Evolutionary conservation across 2,329 filamentous ascomycete genomes (phyloP), one percentile per base, ranked within the genome.

Genomic region (Cyphellophora attinorum): DNA sequence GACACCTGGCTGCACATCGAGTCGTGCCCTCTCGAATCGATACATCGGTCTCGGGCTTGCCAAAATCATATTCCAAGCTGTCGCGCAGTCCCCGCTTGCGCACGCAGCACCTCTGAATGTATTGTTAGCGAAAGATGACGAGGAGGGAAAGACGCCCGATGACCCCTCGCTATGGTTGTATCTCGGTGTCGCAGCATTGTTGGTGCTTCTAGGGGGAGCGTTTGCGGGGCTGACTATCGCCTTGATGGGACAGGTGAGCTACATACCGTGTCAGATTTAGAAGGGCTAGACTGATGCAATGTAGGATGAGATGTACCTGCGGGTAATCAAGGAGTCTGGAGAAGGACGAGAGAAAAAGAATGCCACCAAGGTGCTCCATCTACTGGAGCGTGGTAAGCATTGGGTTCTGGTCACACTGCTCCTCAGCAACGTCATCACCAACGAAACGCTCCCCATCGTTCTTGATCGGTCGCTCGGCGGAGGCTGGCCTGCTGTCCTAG

Each of bases 361-460:
- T 54, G 91, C 91, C 1, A 74, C 73, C 37, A 80, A 76, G 45
- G 91, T 98, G 8, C 70, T 91, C 48, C 70, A 76, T 28, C 67
- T 98, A 17, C 64, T 98, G 37, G 77, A 85, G 45, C 81, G 75
- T 50, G 91, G 91, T 51, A 98, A 98, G 59, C 91, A 98, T 60
- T 98, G 91, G 91, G 89, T 98, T 13, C 68, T 98, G 38, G 91
- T 98, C 35, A 96, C 91, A 3, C 65, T 98, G 16, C 72, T 98
- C 5, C 68, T 98, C 37, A 86, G 86, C 58, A 98, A 98, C 58
- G 91, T 98, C 54, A 93, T 98, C 51, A 93, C 93, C 46, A 96
- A 98, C 59, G 91, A 96, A 62, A 93, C 89, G 2, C 68, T 95
- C 11, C 91, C 91, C 17, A 94, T 98, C 42, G 85, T 98, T 8